phyloP scores from a whole-genome alignment of 179 eudicot genomes.

The Sideroxylon spinosum region DNA sequence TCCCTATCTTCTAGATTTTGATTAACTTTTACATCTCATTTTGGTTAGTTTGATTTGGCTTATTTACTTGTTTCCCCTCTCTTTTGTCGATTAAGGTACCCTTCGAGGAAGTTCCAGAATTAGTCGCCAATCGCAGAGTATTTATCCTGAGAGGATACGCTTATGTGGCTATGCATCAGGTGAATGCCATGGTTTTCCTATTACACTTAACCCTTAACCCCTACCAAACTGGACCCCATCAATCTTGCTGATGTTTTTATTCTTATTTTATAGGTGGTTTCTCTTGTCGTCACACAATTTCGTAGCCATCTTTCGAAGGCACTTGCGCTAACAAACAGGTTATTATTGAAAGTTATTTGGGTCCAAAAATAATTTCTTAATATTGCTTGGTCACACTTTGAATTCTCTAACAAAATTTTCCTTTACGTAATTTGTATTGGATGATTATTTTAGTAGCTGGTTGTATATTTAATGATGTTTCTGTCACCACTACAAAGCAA shows the following conservation, averaged over 20 bases:
- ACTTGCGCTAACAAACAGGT: constrained; percentile 88
- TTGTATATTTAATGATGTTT: background rate
- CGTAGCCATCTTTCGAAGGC: constrained; percentile 89
- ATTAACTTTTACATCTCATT: background rate
- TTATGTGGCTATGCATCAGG: constrained; percentile 91
- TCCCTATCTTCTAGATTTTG: background rate
- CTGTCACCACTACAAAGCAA: background rate
- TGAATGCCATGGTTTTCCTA: constrained; percentile 13
- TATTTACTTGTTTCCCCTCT: constrained; percentile 7
- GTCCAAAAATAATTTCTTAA: background rate
- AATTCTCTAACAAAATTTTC: background rate
- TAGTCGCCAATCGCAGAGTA: constrained; percentile 84
- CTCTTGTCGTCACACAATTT: constrained; percentile 70
- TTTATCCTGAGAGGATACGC: constrained; percentile 78
- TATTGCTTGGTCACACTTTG: background rate
- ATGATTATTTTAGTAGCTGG: background rate
- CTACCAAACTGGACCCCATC: background rate
- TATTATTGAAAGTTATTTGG: background rate
- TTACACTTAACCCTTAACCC: background rate
- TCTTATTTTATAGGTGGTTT: constrained; percentile 52
- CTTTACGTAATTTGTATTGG: background rate
- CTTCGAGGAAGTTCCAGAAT: constrained; percentile 90
- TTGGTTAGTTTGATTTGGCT: constrained; percentile 20
- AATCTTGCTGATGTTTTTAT: constrained; percentile 14
- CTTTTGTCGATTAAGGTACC: constrained; percentile 60